phyloP scores from a whole-genome alignment of 371 early-diverging fungal genomes.

The Haplosporangium sp. region DNA sequence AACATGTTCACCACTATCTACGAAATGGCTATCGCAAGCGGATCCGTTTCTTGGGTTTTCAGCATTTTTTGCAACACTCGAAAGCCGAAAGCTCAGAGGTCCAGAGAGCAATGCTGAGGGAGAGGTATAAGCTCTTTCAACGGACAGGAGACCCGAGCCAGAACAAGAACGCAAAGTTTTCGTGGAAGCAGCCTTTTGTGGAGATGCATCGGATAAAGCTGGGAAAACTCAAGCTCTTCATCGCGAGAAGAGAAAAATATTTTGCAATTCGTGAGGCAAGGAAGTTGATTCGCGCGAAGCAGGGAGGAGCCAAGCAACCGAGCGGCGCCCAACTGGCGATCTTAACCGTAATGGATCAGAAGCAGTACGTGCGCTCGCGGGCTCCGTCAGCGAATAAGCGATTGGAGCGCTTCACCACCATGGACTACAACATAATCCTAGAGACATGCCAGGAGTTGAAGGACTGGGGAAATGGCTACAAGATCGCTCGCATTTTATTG shows the following conservation, averaged over 20 bases:
- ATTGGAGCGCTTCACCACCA: constrained; percentile 12
- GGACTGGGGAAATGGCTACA: constrained; percentile 21
- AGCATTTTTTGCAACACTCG: constrained; percentile 19
- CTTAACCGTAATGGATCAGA: constrained; percentile 13
- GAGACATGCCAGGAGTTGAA: constrained; percentile 15
- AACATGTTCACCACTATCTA: constrained; percentile 32
- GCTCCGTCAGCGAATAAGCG: background rate
- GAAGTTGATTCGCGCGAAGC: constrained; percentile 4
- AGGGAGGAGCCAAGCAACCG: constrained; percentile 21
- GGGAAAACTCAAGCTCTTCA: background rate
- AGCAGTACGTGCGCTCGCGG: background rate
- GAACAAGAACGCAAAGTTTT: constrained; percentile 3
- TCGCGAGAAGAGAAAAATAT: background rate
- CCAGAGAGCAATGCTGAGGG: constrained; percentile 1
- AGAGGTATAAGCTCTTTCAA: background rate
- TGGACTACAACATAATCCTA: constrained; percentile 36
- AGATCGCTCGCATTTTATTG: constrained; percentile 13
- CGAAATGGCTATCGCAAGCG: background rate
- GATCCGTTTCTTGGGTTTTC: constrained; percentile 26
- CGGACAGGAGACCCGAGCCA: background rate
- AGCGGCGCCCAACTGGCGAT: background rate
- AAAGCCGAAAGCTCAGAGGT: constrained; percentile 9
- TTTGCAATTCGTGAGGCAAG: constrained; percentile 22
- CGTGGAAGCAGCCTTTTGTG: constrained; percentile 10
- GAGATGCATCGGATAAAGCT: background rate